Conservation (phyloP, 179 eudicot species). For the Patellifolia procumbens region DNA sequence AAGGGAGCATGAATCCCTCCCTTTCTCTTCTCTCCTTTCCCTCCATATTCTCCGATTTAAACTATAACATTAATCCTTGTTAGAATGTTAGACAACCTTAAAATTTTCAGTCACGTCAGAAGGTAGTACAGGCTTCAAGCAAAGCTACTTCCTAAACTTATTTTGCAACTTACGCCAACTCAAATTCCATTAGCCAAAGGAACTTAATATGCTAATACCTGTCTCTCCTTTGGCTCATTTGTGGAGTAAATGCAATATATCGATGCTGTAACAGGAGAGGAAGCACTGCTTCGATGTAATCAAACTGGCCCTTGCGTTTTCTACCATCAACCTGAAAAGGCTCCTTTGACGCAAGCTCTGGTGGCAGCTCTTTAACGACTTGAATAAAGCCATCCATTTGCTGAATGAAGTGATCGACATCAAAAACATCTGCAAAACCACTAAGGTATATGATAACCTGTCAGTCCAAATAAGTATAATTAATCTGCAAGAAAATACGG, state of each 20-base stretch:
- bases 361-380: conserved; percentile 78
- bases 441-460: conserved; percentile 39
- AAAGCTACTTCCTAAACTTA: background rate
- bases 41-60: background rate
- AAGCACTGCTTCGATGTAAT: conserved; percentile 83
- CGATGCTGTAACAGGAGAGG: conserved; percentile 78
- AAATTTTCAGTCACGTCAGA: background rate
- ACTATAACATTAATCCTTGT: background rate
- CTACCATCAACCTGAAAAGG: conserved; percentile 88
- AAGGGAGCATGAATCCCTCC: no score
- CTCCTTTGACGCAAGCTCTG: conserved; percentile 67
- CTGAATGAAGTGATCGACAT: conserved; percentile 85
- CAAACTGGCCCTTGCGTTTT: conserved; percentile 93
- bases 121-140: background rate
- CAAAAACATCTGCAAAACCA: conserved; percentile 99
- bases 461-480: no score
- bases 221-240: conserved; percentile 98
- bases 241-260: conserved; percentile 90
- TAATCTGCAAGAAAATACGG: background rate
- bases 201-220: conserved; percentile 44
- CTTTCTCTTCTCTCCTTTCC: background rate
- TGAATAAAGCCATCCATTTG: conserved; percentile 70
- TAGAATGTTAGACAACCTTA: background rate
- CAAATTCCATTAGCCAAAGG: background rate
- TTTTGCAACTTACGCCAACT: background rate